A percentile compares a stretch with the other conserved stretches of the same genome.
These are phyloP conservation scores for Diaporthe australafricana DNA, from an alignment of 2,329 filamentous ascomycete genomes.

Conservation along the genomic window DNA sequence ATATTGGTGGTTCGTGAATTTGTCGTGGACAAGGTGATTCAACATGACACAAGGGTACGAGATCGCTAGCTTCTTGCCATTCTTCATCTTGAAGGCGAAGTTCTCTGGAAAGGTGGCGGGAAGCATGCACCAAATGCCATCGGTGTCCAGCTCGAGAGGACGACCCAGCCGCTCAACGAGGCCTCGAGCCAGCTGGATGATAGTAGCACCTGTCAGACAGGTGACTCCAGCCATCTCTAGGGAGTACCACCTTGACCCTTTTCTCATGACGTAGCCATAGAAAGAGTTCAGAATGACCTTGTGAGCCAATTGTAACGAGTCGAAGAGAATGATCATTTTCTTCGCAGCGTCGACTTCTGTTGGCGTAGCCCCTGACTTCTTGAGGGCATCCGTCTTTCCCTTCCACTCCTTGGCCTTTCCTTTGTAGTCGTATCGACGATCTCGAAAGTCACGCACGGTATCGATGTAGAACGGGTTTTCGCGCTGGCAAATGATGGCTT, in stretches of 20 bases:
- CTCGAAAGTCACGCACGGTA: slow-evolving; percentile 94
- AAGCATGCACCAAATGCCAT: slow-evolving; percentile 99
- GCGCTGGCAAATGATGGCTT: slow-evolving; percentile 97
- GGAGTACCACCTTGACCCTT: slow-evolving; percentile 98
- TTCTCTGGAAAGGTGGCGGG: slow-evolving; percentile 97
- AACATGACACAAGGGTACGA: slow-evolving; percentile 99
- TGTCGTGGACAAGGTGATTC: slow-evolving; percentile 94
- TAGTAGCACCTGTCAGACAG: slow-evolving; percentile 93
- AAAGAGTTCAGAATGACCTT: slow-evolving; percentile 99
- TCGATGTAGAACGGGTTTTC: slow-evolving; percentile 99
- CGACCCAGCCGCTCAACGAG: slow-evolving; percentile 93
- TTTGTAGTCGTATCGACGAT: slow-evolving; percentile 98
- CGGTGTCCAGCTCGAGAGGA: slow-evolving; percentile 94
- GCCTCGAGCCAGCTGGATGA: slow-evolving; percentile 95
- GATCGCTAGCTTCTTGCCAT: slow-evolving; percentile 95
- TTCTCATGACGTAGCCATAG: slow-evolving; percentile 99
- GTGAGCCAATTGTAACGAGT: slow-evolving; percentile 95
- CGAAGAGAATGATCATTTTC: slow-evolving; percentile 98
- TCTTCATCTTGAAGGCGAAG: slow-evolving; percentile 92
- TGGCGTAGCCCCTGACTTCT: slow-evolving; percentile 80
- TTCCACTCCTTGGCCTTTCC: slow-evolving; percentile 99
- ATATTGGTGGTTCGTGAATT: slow-evolving; percentile 98
- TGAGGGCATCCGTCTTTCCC: slow-evolving; percentile 89
- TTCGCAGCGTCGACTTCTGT: slow-evolving; percentile 91
- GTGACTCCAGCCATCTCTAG: slow-evolving; percentile 99